Base-by-base conservation (phyloP, 192 early-diverging fungal species). In the Umbelopsis isabellina region DNA sequence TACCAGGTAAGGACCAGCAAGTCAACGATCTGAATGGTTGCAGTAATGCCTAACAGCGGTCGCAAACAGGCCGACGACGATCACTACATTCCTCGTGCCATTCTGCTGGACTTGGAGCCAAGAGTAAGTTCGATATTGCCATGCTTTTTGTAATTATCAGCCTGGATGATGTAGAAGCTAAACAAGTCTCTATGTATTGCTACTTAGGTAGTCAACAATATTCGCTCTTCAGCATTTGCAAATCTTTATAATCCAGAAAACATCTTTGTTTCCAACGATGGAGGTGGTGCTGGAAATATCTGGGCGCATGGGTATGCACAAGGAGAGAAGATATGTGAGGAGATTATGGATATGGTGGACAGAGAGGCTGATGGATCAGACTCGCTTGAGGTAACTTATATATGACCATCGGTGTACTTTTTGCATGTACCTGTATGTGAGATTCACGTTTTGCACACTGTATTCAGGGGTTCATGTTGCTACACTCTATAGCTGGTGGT, bases 201-300 rank as follows among this genome's bases (percentile, higher is more conserved):
- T 45, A 18, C 16, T 3, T 70, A 93, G 90, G 92, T 98, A 23
- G 95, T 98, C 74, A 92, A 94, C 74, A 96, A 90, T 67, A 96
- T 98, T 67, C 85, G 93, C 33, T 74, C 87, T 11, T 95, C 94
- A 5, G 83, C 89, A 6, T 97, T 93, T 78, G 92, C 92, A 50
- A 96, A 97, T 73, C 84, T 98, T 10, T 97, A 95, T 83, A 98
- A 98, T 75, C 97, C 95, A 7, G 97, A 98, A 83, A 98, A 98
- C 78, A 94, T 98, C 35, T 94, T 91, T 72, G 73, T 92, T 45
- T 94, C 95, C 41, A 88, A 91, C 53, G 95, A 97, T 66, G 97
- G 97, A 18, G 95, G 97, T 20, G 97, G 97, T 49, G 97, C 97
- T 4, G 97, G 97, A 7, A 98, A 98, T 80, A 98, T 94, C 78